Evolutionary conservation across 1,284 basidiomycete genomes (phyloP).

Genomic region (Malassezia yamatoensis): DNA sequence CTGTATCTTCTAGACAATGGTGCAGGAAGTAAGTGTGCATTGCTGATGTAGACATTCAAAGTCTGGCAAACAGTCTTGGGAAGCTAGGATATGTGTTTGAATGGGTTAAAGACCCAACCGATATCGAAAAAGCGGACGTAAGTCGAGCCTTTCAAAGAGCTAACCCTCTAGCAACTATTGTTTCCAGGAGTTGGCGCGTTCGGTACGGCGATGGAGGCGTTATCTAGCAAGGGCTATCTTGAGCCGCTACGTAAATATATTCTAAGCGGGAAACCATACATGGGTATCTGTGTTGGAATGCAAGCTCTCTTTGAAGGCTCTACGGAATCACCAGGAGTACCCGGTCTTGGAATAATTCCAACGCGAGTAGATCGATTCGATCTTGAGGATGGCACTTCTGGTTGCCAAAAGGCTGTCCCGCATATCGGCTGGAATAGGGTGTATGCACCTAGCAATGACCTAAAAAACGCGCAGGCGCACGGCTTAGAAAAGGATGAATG

Average conservation of each 20-base stretch:
- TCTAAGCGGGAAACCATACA: slow-evolving; percentile 76
- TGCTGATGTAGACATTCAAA: slow-evolving; percentile 31
- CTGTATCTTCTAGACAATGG: slow-evolving; percentile 47
- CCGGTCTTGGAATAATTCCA: slow-evolving; percentile 41
- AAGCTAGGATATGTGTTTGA: slow-evolving; percentile 78
- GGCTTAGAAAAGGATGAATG: slow-evolving; percentile 36
- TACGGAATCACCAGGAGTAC: slow-evolving; percentile 46
- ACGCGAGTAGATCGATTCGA: slow-evolving; percentile 31
- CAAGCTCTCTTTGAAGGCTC: slow-evolving; percentile 69
- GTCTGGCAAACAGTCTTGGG: slow-evolving; percentile 77
- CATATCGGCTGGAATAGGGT: slow-evolving; percentile 79
- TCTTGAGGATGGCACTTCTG: slow-evolving; percentile 28
- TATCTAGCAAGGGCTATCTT: slow-evolving; percentile 64
- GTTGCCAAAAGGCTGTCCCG: slow-evolving; percentile 66
- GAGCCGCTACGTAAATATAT: slow-evolving; percentile 77
- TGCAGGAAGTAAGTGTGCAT: slow-evolving; percentile 36
- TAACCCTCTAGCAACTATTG: slow-evolving; percentile 64
- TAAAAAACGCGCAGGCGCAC: slow-evolving; percentile 25
- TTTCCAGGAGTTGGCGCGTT: slow-evolving; percentile 99
- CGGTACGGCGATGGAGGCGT: slow-evolving; percentile 70
- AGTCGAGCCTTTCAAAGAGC: slow-evolving; percentile 48
- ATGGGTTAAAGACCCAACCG: slow-evolving; percentile 75
- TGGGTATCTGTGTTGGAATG: slow-evolving; percentile 73
- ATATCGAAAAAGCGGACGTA: slow-evolving; percentile 81
- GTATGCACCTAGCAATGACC: background rate